These are phyloP conservation scores for Syzygium aromaticum DNA, from an alignment of 345 rosid species.

Conservation along the genomic window DNA sequence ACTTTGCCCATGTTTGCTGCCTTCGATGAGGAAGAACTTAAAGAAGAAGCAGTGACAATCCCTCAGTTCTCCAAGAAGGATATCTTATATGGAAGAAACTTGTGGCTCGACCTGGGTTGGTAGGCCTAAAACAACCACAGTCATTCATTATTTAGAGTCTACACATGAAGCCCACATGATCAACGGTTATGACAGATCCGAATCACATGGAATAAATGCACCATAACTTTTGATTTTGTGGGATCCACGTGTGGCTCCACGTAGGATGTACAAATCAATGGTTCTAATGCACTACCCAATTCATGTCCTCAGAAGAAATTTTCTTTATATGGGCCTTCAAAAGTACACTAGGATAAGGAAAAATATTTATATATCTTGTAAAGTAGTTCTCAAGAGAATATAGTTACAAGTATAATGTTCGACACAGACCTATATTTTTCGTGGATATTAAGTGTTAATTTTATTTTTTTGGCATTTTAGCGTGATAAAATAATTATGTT, in stretches of 20 bases:
- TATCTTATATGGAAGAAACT: neutral
- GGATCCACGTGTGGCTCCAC: neutral
- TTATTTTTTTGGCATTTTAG: neutral
- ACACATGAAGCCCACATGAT: neutral
- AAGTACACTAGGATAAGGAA: neutral
- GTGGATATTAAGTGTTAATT: neutral
- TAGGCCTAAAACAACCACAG: neutral
- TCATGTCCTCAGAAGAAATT: neutral
- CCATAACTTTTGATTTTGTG: neutral
- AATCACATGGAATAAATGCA: neutral
- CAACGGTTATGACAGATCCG: neutral
- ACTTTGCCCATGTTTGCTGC: neutral
- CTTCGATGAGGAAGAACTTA: neutral
- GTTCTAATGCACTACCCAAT: neutral
- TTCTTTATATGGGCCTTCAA: neutral
- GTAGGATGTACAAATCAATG: neutral
- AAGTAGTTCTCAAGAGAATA: neutral
- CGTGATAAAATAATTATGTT: neutral
- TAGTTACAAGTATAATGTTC: neutral
- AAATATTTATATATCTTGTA: too few relatives aligned
- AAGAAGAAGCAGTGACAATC: neutral
- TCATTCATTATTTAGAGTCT: rapidly evolving
- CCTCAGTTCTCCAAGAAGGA: neutral
- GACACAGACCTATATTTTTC: neutral
- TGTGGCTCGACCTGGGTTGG: neutral